Conservation (phyloP, 768 basidiomycete genomes). For the Pleurotus citrinopileatus region DNA sequence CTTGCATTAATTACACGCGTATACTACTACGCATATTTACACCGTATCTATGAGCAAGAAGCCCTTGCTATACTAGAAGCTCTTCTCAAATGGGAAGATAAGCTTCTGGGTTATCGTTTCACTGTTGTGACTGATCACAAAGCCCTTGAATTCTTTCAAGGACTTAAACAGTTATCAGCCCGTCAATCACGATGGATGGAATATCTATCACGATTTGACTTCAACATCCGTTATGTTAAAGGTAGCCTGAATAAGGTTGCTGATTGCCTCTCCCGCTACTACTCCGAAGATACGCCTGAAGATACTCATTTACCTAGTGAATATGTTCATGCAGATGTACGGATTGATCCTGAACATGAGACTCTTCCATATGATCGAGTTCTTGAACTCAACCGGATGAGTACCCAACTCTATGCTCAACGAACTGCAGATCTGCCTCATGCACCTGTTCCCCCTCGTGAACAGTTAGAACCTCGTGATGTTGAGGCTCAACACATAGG, state of each 20-base stretch:
- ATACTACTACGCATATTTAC: too few species aligned
- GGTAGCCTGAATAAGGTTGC: conserved; percentile 25
- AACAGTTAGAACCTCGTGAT: not conserved
- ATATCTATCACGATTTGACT: conserved; percentile 24
- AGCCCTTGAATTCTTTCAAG: conserved; percentile 22
- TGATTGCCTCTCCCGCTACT: conserved; percentile 25
- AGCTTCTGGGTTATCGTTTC: conserved; percentile 21
- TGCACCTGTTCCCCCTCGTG: not conserved
- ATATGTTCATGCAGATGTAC: conserved; percentile 17
- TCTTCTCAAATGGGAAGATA: conserved; percentile 29
- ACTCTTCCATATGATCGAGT: not conserved
- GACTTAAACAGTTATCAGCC: conserved; percentile 11
- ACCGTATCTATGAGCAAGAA: conserved; percentile 15
- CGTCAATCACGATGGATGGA: conserved; percentile 25
- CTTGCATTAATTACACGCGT: too few species aligned
- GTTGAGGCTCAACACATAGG: not conserved
- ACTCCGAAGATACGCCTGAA: conserved; percentile 14
- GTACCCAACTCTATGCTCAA: not conserved
- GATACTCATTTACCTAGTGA: conserved; percentile 8
- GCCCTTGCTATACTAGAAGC: conserved; percentile 13
- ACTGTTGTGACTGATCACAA: conserved; percentile 25
- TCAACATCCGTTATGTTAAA: conserved; percentile 20
- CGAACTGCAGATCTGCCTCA: not conserved
- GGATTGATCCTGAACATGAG: conserved; percentile 18
- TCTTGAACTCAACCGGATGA: not conserved